phyloP scores from a whole-genome alignment of 2,329 filamentous ascomycete species.

The Macroventuria anomochaeta region DNA sequence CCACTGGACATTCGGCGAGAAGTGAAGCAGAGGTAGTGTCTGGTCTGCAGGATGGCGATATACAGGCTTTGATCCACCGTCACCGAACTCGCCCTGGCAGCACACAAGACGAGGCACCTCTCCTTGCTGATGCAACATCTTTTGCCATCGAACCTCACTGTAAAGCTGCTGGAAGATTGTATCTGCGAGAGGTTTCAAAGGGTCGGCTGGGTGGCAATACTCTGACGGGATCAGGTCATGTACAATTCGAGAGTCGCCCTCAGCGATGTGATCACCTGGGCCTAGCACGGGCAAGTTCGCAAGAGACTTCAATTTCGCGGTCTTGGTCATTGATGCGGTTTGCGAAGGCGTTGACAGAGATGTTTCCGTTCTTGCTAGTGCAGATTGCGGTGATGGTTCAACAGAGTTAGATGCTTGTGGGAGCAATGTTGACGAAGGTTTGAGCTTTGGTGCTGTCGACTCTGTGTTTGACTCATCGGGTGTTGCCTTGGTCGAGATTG shows the following conservation, averaged over 20 bases:
- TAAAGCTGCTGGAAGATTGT: constrained; percentile 73
- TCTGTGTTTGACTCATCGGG: neutral
- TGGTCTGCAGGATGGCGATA: constrained; percentile 95
- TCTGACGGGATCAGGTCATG: constrained; percentile 68
- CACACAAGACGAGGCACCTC: constrained; percentile 91
- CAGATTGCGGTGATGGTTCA: neutral
- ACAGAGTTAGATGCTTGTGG: too few relatives aligned
- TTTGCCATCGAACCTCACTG: constrained; percentile 82
- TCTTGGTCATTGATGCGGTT: constrained; percentile 21
- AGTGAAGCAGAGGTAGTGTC: constrained; percentile 76
- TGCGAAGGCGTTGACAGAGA: neutral
- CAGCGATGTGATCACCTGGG: constrained; percentile 68
- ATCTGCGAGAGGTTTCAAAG: constrained; percentile 55
- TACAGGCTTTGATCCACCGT: constrained; percentile 79
- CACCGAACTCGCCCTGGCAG: constrained; percentile 76
- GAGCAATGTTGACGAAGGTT: neutral
- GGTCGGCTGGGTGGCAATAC: constrained; percentile 32
- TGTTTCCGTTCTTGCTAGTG: neutral
- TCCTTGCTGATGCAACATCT: constrained; percentile 90
- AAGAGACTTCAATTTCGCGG: constrained; percentile 47
- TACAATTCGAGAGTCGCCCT: constrained; percentile 80
- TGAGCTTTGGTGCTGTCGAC: neutral
- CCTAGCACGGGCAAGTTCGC: constrained; percentile 50
- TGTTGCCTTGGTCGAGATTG: neutral
- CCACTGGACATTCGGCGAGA: constrained; percentile 73